Evolutionary conservation across 2,329 filamentous ascomycete species (phyloP).

Genomic region (Didymella exigua): DNA sequence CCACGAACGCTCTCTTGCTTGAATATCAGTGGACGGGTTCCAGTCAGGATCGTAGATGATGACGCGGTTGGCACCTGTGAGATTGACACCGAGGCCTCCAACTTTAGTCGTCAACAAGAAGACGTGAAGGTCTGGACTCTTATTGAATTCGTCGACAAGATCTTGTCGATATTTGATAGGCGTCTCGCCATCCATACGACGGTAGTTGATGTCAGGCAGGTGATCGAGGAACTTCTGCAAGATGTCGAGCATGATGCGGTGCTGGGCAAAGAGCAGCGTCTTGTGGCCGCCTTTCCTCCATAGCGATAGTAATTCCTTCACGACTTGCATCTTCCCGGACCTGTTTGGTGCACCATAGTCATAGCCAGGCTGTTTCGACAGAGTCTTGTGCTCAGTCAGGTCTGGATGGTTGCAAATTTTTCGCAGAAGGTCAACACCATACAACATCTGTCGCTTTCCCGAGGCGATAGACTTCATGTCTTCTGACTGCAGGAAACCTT

Average conservation of each 20-base stretch:
- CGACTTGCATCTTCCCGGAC: conserved; percentile 95
- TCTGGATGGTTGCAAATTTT: conserved; percentile 99
- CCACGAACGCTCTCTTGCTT: conserved; percentile 95
- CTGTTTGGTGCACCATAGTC: conserved; percentile 78
- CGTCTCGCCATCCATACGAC: conserved; percentile 93
- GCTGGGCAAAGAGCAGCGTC: conserved; percentile 89
- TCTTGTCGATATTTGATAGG: conserved; percentile 85
- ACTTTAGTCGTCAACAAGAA: conserved; percentile 96
- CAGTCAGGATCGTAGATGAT: conserved; percentile 99
- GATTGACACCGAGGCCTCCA: conserved; percentile 88
- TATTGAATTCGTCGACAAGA: conserved; percentile 93
- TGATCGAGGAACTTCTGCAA: conserved; percentile 78
- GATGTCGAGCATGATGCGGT: conserved; percentile 94
- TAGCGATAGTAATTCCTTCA: conserved; percentile 82
- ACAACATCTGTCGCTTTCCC: conserved; percentile 78
- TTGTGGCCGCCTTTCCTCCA: conserved; percentile 96
- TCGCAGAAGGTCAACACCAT: conserved; percentile 86
- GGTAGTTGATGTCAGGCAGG: conserved; percentile 73
- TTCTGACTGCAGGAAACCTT: conserved; percentile 78
- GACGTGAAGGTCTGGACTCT: conserved; percentile 75
- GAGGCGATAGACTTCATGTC: conserved; percentile 84
- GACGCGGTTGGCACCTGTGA: conserved; percentile 92
- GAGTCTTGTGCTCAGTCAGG: conserved; percentile 70
- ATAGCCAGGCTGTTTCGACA: conserved; percentile 67
- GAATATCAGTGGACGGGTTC: conserved; percentile 96